These are phyloP conservation scores for Globisporangium barbulae DNA, from an alignment of 352 stramenopile genomes.

Conservation along the genomic window DNA sequence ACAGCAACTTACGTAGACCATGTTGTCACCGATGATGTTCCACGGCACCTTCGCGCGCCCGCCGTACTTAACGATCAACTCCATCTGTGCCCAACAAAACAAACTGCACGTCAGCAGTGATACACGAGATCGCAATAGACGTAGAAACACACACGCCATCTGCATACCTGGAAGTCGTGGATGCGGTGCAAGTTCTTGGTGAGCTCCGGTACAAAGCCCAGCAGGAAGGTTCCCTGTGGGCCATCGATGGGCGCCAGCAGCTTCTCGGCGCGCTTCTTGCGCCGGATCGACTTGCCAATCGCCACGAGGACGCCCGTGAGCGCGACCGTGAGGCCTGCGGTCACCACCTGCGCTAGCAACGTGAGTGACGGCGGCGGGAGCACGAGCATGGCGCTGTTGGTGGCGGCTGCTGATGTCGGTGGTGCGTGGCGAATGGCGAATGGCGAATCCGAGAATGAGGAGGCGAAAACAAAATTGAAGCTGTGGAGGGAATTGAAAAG, in stretches of 20 bases:
- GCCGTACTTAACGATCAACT: not conserved
- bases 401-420: not conserved
- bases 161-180: conserved; percentile 17
- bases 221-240: conserved; percentile 5
- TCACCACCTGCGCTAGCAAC: not conserved
- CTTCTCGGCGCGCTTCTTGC: conserved; percentile 13
- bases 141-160: not conserved
- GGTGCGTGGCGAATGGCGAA: not conserved
- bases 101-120: conserved; percentile 31
- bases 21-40: not conserved
- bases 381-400: conserved; percentile 4
- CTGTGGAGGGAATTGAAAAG: too few species aligned
- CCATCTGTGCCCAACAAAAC: not conserved
- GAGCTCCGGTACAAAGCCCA: conserved; percentile 14
- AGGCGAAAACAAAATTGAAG: not conserved
- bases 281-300: not conserved
- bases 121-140: too few species aligned
- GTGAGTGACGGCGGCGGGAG: not conserved
- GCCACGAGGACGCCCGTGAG: conserved; percentile 1
- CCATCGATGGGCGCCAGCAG: conserved; percentile 12
- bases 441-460: not conserved
- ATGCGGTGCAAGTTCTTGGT: conserved; percentile 15
- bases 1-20: not conserved
- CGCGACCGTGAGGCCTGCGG: not conserved
- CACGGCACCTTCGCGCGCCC: not conserved